Evolutionary conservation across 164 flowering plant genomes (phyloP).

Genomic region (Protea cynaroides): DNA sequence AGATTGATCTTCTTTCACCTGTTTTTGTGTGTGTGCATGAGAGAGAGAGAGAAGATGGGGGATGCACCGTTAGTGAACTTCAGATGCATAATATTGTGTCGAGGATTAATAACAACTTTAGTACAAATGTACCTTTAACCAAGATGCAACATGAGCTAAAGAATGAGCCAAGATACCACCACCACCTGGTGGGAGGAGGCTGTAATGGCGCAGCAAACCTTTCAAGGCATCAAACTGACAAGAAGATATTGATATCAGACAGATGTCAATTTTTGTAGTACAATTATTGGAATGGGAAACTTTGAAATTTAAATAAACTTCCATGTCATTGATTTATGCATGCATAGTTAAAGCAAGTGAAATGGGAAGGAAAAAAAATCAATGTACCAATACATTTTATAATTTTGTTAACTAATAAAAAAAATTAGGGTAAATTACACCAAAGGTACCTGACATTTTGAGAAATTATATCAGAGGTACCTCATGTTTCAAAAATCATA

Average conservation of each 20-base stretch:
- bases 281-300: neutral
- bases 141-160: conserved; percentile 72
- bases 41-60: neutral
- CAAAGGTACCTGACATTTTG: too few species aligned
- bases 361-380: too few species aligned
- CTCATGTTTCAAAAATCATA: too few species aligned
- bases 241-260: neutral
- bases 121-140: conserved; percentile 51
- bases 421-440: too few species aligned
- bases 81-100: neutral
- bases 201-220: conserved; percentile 68
- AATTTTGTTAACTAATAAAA: too few species aligned
- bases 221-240: conserved; percentile 80
- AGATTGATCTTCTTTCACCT: conserved; percentile 63
- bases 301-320: neutral
- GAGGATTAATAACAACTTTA: neutral
- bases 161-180: conserved; percentile 94
- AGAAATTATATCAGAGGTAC: too few species aligned
- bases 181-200: conserved; percentile 85
- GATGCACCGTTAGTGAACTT: neutral
- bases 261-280: neutral
- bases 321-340: neutral
- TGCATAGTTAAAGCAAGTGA: too few species aligned
- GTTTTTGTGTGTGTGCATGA: neutral
- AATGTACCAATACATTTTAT: too few species aligned